Base-by-base conservation (phyloP, 805 yeast genomes). In the Yarrowia porcina region DNA sequence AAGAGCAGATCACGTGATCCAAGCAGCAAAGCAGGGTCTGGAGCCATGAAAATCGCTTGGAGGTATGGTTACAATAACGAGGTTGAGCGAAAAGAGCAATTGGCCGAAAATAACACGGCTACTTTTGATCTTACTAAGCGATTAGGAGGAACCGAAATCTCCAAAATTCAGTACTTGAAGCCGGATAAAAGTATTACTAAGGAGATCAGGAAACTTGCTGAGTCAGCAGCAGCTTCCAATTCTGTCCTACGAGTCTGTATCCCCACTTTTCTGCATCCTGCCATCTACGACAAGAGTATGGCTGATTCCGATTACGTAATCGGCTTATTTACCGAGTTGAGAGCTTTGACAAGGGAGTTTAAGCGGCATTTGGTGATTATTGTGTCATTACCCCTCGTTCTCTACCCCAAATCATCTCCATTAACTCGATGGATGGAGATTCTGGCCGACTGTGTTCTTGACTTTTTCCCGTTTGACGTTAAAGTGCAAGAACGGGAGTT, bases 1-100 rank as follows among this genome's bases (percentile, higher is more conserved):
- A 67, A 65, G 30, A 68, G 68, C 75, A 83, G 9, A 13, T 64
- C 67, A 3, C 47, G 57, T 33, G 66, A 65, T 12, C 39, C 64
- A 38, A 59, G 64, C 45, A 70, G 68, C 12, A 71, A 75, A 6
- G 57, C 42, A 2, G 57, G 57, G 2, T 33, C 57, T 2, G 89
- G 52, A 21, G 50, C 87, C 66, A 76, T 92, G 80, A 89, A 86
- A 71, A 92, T 92, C 67, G 97, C 98, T 0, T 92, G 98, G 98
- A 82, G 97, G 69, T 92, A 92, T 70, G 94, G 93, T 0, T 74
- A 78, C 61, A 47, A 67, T 63, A 68, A 70, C 60, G 72, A 67
- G 21, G 20, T 17, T 67, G 69, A 61, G 65, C 11, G 42, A 41
- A 7, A 73, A 17, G 28, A 18, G 8, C n/a, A 45, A 21, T 28